A percentile compares a stretch with the other conserved stretches of the same genome.
These are phyloP conservation scores for Quercus phellos DNA, from an alignment of 331 rosid genomes.

Conservation along the genomic window DNA sequence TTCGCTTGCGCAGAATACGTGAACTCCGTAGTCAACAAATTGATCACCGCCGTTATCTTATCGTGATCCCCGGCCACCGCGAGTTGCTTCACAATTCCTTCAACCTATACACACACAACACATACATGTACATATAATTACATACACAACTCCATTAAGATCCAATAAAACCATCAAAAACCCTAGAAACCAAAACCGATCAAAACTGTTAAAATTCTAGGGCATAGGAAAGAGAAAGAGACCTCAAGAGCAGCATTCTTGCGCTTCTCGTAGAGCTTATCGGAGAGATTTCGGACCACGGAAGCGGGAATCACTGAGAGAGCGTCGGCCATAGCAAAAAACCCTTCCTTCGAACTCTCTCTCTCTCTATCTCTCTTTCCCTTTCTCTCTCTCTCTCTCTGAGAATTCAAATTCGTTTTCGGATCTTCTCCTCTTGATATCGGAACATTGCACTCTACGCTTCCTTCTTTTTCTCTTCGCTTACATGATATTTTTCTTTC, in stretches of 20 bases:
- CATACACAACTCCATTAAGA: neutral
- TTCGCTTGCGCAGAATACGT: slow-evolving; percentile 68
- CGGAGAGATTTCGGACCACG: slow-evolving; percentile 89
- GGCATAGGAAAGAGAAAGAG: slow-evolving; percentile 5
- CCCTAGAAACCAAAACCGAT: slow-evolving; percentile 26
- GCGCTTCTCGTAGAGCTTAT: slow-evolving; percentile 96
- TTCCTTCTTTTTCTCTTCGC: neutral
- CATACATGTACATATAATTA: neutral
- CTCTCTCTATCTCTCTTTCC: neutral
- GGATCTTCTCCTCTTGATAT: slow-evolving; percentile 76
- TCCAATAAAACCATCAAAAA: slow-evolving; percentile 22
- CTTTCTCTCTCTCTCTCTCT: neutral
- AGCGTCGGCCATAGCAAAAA: slow-evolving; percentile 66
- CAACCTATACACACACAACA: slow-evolving; percentile 49
- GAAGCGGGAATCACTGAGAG: slow-evolving; percentile 57
- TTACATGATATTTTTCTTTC: no score
- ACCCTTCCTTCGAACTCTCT: slow-evolving; percentile 7
- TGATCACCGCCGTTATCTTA: slow-evolving; percentile 76
- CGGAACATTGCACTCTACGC: slow-evolving; percentile 52
- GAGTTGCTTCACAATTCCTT: slow-evolving; percentile 88
- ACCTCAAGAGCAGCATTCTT: slow-evolving; percentile 99
- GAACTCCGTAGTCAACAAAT: slow-evolving; percentile 62
- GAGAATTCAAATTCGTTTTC: slow-evolving; percentile 56
- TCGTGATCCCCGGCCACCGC: slow-evolving; percentile 73
- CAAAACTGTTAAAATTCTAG: slow-evolving; percentile 2